Percentiles rank a stretch among this genome's conserved stretches.
phyloP scores from a whole-genome alignment of 768 basidiomycete species.

The Lactifluus piperatus region DNA sequence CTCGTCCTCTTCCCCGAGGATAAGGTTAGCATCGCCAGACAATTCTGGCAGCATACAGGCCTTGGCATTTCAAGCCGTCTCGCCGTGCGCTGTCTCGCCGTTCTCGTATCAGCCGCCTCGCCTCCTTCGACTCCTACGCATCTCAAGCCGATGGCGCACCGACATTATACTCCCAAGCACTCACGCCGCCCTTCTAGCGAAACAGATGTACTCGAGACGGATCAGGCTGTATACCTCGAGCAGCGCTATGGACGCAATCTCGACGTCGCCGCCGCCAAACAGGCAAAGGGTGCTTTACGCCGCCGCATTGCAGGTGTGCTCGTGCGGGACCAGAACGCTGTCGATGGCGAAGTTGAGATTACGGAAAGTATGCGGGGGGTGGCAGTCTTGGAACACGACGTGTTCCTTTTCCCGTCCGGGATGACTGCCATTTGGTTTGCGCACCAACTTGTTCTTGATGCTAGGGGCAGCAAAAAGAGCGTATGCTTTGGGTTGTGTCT shows the following conservation, averaged over 20 bases:
- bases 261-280: conserved; percentile 56
- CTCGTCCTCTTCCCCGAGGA: conserved; percentile 69
- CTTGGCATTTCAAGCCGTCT: conserved; percentile 82
- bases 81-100: conserved; percentile 71
- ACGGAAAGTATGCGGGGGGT: conserved; percentile 63
- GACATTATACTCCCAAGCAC: conserved; percentile 45
- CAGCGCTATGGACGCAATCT: conserved; percentile 93
- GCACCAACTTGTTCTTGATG: conserved; percentile 57
- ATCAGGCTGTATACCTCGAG: conserved; percentile 74
- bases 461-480: conserved; percentile 60
- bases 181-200: neutral
- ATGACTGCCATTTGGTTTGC: conserved; percentile 96
- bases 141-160: conserved; percentile 33
- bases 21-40: conserved; percentile 58
- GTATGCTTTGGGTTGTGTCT: conserved; percentile 85
- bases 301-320: conserved; percentile 84
- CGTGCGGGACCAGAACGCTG: conserved; percentile 45
- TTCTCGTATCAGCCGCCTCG: conserved; percentile 40
- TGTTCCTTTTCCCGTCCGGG: conserved; percentile 78
- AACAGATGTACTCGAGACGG: conserved; percentile 36
- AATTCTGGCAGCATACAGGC: conserved; percentile 96
- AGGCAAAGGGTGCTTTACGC: conserved; percentile 85
- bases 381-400: conserved; percentile 74
- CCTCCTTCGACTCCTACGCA: conserved; percentile 14
- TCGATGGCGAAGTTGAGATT: conserved; percentile 37